A percentile compares a stretch with the other conserved stretches of the same genome.
Conservation (phyloP, 2,329 filamentous ascomycete genomes). For the Venturiaceae sp. region DNA sequence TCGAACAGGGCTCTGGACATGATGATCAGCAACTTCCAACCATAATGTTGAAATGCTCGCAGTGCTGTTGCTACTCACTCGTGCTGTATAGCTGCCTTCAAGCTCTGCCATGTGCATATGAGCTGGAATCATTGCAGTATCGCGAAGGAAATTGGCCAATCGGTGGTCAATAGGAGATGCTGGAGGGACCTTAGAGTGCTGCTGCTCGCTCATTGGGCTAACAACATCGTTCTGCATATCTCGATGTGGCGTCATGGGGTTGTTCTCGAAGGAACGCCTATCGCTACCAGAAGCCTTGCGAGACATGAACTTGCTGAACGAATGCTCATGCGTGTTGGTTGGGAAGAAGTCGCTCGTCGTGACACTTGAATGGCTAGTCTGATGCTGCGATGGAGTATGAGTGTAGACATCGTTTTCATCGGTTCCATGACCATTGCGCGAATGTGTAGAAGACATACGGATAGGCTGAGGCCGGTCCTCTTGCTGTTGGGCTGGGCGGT, state of each 20-base stretch:
- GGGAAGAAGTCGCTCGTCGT: constrained; percentile 32
- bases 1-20: not conserved
- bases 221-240: not conserved
- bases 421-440: not conserved
- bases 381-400: constrained; percentile 17
- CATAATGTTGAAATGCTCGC: not conserved
- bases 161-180: not conserved
- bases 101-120: not conserved
- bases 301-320: constrained; percentile 12
- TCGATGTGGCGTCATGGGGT: constrained; percentile 2
- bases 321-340: constrained; percentile 29
- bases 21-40: not conserved
- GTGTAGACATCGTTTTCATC: constrained; percentile 8
- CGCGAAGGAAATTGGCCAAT: constrained; percentile 2
- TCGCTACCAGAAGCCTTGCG: constrained; percentile 8
- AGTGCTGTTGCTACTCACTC: not conserved
- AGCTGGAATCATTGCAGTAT: not conserved
- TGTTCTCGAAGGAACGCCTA: not conserved
- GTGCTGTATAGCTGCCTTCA: not conserved
- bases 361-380: constrained; percentile 27
- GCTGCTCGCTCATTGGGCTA: constrained; percentile 5
- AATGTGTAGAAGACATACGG: not conserved
- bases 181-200: not conserved
- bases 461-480: not conserved
- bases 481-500: not conserved